Conservation (phyloP, 208 protist genomes). For the Crithidia fasciculata region DNA sequence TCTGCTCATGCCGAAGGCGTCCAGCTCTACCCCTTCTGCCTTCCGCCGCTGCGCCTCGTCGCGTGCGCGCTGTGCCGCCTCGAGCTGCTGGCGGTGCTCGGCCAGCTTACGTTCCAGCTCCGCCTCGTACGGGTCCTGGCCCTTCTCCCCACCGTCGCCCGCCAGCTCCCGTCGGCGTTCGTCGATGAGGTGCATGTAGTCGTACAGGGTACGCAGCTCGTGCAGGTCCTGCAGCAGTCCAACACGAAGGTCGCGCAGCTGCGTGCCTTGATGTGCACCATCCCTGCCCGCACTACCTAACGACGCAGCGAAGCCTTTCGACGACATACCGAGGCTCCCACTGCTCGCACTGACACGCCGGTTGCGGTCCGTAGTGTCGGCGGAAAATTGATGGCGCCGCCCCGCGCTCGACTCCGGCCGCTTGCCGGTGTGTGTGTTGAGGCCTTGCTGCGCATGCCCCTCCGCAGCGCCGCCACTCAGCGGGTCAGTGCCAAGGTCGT, state of each 20-base stretch:
- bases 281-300: not conserved
- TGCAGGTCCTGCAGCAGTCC: conserved; percentile 65
- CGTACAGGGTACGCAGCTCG: conserved; percentile 65
- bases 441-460: too few relatives aligned
- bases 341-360: too few relatives aligned
- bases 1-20: conserved; percentile 1
- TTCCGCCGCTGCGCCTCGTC: conserved; percentile 59
- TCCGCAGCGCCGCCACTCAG: too few relatives aligned
- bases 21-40: conserved; percentile 60
- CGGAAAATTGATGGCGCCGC: too few relatives aligned
- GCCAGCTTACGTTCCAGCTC: conserved; percentile 55
- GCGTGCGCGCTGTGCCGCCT: conserved; percentile 38
- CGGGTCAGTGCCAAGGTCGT: too few relatives aligned
- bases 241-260: conserved; percentile 41
- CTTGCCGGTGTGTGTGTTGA: too few relatives aligned
- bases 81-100: conserved; percentile 39
- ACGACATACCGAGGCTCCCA: too few relatives aligned
- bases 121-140: conserved; percentile 54
- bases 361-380: too few relatives aligned
- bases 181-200: conserved; percentile 75
- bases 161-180: conserved; percentile 34
- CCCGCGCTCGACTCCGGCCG: too few relatives aligned
- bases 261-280: conserved; percentile 7
- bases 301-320: too few relatives aligned
- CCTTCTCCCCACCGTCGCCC: conserved; percentile 25